These are phyloP conservation scores for Aspergillus tubingensis DNA, from an alignment of 2,329 filamentous ascomycete genomes.

Conservation along the genomic window DNA sequence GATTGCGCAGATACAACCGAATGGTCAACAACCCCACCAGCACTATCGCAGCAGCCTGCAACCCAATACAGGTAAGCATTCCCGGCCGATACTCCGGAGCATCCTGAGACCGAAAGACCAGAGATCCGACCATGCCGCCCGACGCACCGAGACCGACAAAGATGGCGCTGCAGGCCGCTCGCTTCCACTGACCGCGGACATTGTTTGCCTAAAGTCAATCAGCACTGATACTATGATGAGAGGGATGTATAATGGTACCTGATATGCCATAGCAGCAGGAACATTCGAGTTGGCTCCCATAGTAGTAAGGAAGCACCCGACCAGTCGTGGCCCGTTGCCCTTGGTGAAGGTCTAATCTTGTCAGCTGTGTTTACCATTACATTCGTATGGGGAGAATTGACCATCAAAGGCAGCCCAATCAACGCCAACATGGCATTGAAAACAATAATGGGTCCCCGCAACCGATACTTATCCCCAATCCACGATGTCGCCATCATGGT, in stretches of 20 bases:
- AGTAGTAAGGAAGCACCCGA: constrained; percentile 34
- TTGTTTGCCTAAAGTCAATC: constrained; percentile 30
- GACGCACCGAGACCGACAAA: constrained; percentile 21
- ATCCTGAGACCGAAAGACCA: constrained; percentile 19
- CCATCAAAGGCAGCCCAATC: constrained; percentile 30
- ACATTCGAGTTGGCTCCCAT: constrained; percentile 34
- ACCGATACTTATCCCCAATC: constrained; percentile 30
- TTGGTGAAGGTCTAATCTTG: constrained; percentile 20
- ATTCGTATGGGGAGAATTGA: not conserved
- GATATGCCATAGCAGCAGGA: constrained; percentile 34
- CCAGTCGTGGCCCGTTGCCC: constrained; percentile 24
- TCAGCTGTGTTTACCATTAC: not conserved
- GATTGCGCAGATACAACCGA: constrained; percentile 35
- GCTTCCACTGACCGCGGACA: constrained; percentile 32
- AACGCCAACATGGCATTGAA: constrained; percentile 29
- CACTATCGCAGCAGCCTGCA: constrained; percentile 24
- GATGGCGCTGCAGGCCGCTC: constrained; percentile 25
- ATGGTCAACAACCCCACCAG: constrained; percentile 27
- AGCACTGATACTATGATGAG: no score
- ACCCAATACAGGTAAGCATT: constrained; percentile 17
- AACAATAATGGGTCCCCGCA: constrained; percentile 29
- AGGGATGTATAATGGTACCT: constrained; percentile 5
- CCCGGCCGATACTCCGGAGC: constrained; percentile 17
- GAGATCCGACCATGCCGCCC: constrained; percentile 16
- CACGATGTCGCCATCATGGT: constrained; percentile 26